Evolutionary conservation across 495 filamentous ascomycete species (phyloP).

Genomic region (Hypoxylon trugodes): DNA sequence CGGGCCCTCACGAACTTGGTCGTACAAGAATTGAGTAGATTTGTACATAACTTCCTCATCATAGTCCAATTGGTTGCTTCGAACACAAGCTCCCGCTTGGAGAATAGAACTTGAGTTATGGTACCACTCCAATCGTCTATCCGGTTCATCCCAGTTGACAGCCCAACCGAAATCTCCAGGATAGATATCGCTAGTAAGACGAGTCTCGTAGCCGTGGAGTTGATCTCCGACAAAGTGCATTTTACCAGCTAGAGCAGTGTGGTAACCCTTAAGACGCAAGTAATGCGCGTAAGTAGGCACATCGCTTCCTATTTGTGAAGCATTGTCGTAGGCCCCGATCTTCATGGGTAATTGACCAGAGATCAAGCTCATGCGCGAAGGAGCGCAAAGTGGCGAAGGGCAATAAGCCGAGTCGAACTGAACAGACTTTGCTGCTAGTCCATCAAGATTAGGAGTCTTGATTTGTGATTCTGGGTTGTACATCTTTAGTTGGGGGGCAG

Average conservation of each 20-base stretch:
- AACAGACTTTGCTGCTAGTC: slow-evolving; percentile 77
- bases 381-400: slow-evolving; percentile 86
- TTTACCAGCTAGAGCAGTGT: slow-evolving; percentile 89
- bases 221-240: slow-evolving; percentile 97
- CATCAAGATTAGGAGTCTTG: slow-evolving; percentile 85
- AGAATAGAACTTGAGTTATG: slow-evolving; percentile 90
- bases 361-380: slow-evolving; percentile 88
- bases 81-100: slow-evolving; percentile 81
- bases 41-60: slow-evolving; percentile 93
- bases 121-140: slow-evolving; percentile 86
- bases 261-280: slow-evolving; percentile 81
- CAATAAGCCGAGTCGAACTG: slow-evolving; percentile 91
- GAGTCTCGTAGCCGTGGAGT: slow-evolving; percentile 87
- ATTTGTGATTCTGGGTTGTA: slow-evolving; percentile 83
- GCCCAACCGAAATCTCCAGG: slow-evolving; percentile 90
- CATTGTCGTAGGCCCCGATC: slow-evolving; percentile 89
- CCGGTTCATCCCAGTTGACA: slow-evolving; percentile 89
- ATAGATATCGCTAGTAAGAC: slow-evolving; percentile 91
- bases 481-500: slow-evolving; percentile 83
- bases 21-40: slow-evolving; percentile 82
- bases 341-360: slow-evolving; percentile 86
- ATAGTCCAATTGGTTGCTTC: slow-evolving; percentile 93
- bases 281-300: slow-evolving; percentile 90
- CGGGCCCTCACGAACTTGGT: slow-evolving; percentile 76
- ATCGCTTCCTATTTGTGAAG: slow-evolving; percentile 75